Conservation (phyloP, 2,329 filamentous ascomycete species). For the Sclerotinia glacialis region DNA sequence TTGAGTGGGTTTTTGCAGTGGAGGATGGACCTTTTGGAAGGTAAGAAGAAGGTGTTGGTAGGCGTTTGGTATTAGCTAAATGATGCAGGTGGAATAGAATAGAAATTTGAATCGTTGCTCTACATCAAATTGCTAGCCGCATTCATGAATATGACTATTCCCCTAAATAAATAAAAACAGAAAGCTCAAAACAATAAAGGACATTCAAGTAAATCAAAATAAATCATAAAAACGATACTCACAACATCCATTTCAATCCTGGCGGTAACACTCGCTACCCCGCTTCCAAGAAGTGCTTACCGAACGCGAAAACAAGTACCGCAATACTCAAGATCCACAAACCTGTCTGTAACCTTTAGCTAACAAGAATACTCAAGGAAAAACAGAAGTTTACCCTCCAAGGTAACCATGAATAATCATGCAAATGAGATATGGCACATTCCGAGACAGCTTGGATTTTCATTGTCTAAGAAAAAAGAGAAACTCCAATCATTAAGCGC, state of each 20-base stretch:
- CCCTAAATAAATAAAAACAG: background rate
- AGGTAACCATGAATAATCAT: background rate
- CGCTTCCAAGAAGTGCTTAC: background rate
- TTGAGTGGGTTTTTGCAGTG: background rate
- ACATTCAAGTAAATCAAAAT: background rate
- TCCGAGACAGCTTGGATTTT: too few species aligned
- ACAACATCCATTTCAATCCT: background rate
- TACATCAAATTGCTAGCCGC: background rate
- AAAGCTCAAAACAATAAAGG: background rate
- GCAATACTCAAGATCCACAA: background rate
- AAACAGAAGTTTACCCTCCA: background rate
- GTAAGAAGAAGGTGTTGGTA: background rate
- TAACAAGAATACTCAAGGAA: slow-evolving; percentile 1
- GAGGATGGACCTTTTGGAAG: background rate
- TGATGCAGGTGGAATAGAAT: background rate
- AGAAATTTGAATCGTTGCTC: background rate
- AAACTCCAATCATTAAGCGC: too few species aligned
- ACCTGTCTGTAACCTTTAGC: slow-evolving; percentile 6
- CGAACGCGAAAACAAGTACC: background rate
- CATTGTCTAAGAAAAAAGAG: too few species aligned
- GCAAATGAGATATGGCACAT: too few species aligned
- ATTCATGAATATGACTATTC: too few species aligned
- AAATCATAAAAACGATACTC: background rate
- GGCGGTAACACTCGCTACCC: background rate
- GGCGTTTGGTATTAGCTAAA: background rate